Conservation (phyloP, 352 stramenopile species). For the Phytophthora quininea region DNA sequence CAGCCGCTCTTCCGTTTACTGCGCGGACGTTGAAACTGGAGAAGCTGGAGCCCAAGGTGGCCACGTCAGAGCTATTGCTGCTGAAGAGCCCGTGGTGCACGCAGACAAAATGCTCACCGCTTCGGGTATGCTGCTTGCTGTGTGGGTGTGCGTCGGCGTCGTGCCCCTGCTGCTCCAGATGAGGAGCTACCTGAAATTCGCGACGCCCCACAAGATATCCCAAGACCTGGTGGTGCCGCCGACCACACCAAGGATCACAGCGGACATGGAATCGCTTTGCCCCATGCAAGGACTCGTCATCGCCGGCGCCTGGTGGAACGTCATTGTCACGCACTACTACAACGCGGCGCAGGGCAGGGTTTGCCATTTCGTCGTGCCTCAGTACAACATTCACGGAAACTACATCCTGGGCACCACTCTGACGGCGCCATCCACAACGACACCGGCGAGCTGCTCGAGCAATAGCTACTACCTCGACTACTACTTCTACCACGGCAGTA, state of each 20-base stretch:
- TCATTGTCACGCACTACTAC: constrained; percentile 25
- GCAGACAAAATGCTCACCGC: constrained; percentile 22
- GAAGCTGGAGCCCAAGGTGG: too few relatives aligned
- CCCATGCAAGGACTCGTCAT: constrained; percentile 19
- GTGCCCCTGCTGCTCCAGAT: constrained; percentile 21
- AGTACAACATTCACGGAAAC: constrained; percentile 31
- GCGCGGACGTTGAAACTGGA: constrained; percentile 9
- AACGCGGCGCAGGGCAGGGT: constrained; percentile 1
- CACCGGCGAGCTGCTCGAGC: constrained; percentile 4
- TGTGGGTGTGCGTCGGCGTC: constrained; percentile 19
- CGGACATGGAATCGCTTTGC: constrained; percentile 7
- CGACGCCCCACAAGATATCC: constrained; percentile 25
- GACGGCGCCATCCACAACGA: constrained; percentile 1
- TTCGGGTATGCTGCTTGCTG: constrained; percentile 16
- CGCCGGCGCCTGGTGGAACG: constrained; percentile 22
- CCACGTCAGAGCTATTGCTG: too few relatives aligned
- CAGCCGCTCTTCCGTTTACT: too few relatives aligned
- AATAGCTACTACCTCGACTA: constrained; percentile 29
- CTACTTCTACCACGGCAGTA: constrained; percentile 35
- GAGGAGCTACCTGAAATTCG: constrained; percentile 24
- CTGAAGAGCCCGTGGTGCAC: neutral
- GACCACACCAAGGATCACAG: constrained; percentile 1
- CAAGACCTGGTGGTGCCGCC: constrained; percentile 17
- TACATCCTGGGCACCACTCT: constrained; percentile 14
- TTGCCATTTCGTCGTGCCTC: constrained; percentile 33